These are phyloP conservation scores for Lactifluus rugatus DNA, from an alignment of 768 basidiomycete species.

Conservation along the genomic window DNA sequence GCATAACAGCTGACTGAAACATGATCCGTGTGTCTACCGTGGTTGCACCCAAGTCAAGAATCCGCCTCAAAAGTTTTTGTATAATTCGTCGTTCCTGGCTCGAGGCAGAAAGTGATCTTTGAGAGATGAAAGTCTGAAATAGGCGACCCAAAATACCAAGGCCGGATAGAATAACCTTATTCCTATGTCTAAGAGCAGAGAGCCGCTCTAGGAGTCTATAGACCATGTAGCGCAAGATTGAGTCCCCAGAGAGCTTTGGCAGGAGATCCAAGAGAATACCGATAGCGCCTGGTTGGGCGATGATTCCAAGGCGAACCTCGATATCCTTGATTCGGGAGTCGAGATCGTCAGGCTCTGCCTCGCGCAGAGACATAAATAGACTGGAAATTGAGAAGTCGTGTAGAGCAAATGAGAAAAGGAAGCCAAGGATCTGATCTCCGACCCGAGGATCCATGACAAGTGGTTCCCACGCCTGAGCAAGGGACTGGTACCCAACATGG, in stretches of 20 bases:
- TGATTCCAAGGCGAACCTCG: conserved; percentile 34
- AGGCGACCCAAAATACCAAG: conserved; percentile 46
- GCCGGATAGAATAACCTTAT: conserved; percentile 56
- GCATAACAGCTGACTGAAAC: conserved; percentile 46
- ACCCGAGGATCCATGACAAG: conserved; percentile 41
- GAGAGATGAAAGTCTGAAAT: conserved; percentile 37
- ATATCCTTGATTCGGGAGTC: conserved; percentile 36
- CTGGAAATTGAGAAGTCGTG: conserved; percentile 50
- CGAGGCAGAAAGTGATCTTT: conserved; percentile 22
- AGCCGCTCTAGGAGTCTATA: conserved; percentile 58
- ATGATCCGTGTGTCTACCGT: conserved; percentile 54
- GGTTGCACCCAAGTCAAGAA: conserved; percentile 68
- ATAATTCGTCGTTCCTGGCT: conserved; percentile 47
- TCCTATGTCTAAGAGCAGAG: conserved; percentile 51
- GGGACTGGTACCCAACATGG: conserved; percentile 54
- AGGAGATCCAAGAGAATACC: conserved; percentile 46
- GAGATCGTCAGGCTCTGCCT: conserved; percentile 33
- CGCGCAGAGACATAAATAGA: conserved; percentile 43
- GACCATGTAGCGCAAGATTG: conserved; percentile 40
- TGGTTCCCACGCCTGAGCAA: conserved; percentile 48
- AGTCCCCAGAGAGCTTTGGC: conserved; percentile 28
- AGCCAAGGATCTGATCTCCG: conserved; percentile 50
- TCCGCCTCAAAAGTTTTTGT: conserved; percentile 52
- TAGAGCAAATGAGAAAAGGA: conserved; percentile 57
- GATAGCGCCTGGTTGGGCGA: conserved; percentile 53